Base-by-base conservation (phyloP, 306 rosid genomes). In the Rosa rugosa region DNA sequence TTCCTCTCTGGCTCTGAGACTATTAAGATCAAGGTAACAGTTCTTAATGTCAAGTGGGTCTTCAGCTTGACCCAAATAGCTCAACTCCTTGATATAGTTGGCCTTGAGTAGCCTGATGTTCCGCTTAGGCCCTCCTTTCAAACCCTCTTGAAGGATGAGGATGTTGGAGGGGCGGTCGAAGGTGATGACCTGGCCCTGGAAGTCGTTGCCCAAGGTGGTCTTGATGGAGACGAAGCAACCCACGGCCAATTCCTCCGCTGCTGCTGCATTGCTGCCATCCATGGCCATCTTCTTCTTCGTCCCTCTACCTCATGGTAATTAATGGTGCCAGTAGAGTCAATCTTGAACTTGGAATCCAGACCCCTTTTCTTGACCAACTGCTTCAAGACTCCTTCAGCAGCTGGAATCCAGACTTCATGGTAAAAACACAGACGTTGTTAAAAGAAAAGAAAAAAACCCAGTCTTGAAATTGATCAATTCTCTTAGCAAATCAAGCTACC, bases 81-180 rank as follows among this genome's bases (percentile, higher is more conserved):
- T 81, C 79, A 89, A 85, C 57, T 95, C 97, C 85, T 91, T 93
- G 49, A 95, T 84, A 80, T 89, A 95, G 77, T 82, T 86, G 4
- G 98, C 91, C 75, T 93, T 95, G 68, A 95, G 74, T 27, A 95
- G 47, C 85, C 99, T 77, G 59, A 95, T 82, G 77, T 91, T 91
- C 16, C 98, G 89, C 66, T 86, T 87, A 71, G 96, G 84, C 3
- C 88, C 94, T 0, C 84, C 82, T 71, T 87, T 88, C 54, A 80
- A 84, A 76, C 91, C 88, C 78, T 95, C 97, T 69, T 93, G 99
- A 83, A 95, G 94, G 68, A 90, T 89, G 78, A 95, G 96, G 80
- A 90, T 87, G 90, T 90, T 95, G 70, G 98, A 89, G 77, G 75
- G 74, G 72, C 96, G 96, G 80, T 95, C 98, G 73, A 86, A 95